Evolutionary conservation across 2,329 filamentous ascomycete genomes (phyloP).

Genomic region (Ceratocystis diversiconidia): DNA sequence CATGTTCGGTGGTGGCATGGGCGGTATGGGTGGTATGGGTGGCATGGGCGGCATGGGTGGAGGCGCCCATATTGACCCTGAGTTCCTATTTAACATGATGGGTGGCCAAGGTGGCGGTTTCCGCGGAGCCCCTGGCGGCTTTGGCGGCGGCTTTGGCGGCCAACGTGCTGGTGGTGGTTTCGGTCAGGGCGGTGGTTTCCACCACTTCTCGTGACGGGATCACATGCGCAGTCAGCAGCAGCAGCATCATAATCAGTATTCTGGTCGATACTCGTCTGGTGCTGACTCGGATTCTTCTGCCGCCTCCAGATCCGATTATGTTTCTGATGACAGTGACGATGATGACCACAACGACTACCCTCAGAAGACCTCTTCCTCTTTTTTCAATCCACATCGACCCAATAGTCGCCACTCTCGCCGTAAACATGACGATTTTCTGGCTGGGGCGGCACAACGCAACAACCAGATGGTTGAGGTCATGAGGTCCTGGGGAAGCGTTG

Average conservation of each 20-base stretch:
- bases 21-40: conserved; percentile 43
- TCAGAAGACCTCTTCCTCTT: neutral
- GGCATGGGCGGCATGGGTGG: conserved; percentile 47
- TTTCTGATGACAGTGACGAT: neutral
- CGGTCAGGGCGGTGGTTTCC: conserved; percentile 40
- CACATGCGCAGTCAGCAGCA: neutral
- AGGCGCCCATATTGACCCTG: conserved; percentile 56
- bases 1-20: conserved; percentile 60
- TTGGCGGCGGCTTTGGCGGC: conserved; percentile 28
- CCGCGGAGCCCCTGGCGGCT: conserved; percentile 31
- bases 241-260: neutral
- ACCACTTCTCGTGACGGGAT: conserved; percentile 35
- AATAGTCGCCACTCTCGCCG: neutral
- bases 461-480: conserved; percentile 9
- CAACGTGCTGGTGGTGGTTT: conserved; percentile 36
- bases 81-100: conserved; percentile 76
- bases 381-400: neutral
- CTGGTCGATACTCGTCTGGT: neutral
- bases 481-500: conserved; percentile 10
- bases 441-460: neutral
- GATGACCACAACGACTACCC: neutral
- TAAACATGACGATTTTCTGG: conserved; percentile 6
- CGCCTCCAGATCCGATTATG: neutral
- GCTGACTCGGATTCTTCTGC: neutral
- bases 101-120: conserved; percentile 43